Evolutionary conservation across 2,329 filamentous ascomycete genomes (phyloP).

Genomic region (Nemania sp.): DNA sequence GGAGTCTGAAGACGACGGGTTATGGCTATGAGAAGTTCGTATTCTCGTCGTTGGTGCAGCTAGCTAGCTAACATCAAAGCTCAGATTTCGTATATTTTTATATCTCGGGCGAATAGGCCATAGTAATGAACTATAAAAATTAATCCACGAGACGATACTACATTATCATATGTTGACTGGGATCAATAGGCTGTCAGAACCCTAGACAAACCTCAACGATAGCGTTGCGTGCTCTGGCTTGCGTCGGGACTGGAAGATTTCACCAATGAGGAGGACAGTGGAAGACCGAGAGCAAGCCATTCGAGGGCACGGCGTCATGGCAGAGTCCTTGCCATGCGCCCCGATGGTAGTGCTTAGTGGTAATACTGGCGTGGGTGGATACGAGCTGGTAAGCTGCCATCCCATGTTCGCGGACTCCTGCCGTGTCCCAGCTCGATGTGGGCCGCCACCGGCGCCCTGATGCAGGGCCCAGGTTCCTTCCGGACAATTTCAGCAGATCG

Average conservation of each 20-base stretch:
- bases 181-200: not conserved
- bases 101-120: no score
- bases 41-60: no score
- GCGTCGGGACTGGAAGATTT: conserved; percentile 1
- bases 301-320: conserved; percentile 1
- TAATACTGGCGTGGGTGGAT: conserved; percentile 26
- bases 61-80: no score
- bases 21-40: no score
- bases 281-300: not conserved
- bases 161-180: no score
- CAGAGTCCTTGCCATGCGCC: conserved; percentile 15
- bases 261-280: conserved; percentile 6
- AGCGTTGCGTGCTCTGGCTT: conserved; percentile 14
- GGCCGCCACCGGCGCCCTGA: conserved; percentile 21
- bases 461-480: conserved; percentile 21
- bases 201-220: conserved; percentile 1
- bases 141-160: no score
- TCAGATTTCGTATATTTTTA: no score
- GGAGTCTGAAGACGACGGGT: no score
- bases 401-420: conserved; percentile 38
- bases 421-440: conserved; percentile 29
- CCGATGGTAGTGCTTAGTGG: conserved; percentile 23
- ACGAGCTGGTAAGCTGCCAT: conserved; percentile 28
- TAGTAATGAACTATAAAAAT: no score
- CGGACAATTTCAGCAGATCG: conserved; percentile 11